A percentile compares a stretch with the other conserved stretches of the same genome.
These are phyloP conservation scores for Diutina scorzettiae DNA, from an alignment of 1,139 yeast genomes.

Conservation along the genomic window DNA sequence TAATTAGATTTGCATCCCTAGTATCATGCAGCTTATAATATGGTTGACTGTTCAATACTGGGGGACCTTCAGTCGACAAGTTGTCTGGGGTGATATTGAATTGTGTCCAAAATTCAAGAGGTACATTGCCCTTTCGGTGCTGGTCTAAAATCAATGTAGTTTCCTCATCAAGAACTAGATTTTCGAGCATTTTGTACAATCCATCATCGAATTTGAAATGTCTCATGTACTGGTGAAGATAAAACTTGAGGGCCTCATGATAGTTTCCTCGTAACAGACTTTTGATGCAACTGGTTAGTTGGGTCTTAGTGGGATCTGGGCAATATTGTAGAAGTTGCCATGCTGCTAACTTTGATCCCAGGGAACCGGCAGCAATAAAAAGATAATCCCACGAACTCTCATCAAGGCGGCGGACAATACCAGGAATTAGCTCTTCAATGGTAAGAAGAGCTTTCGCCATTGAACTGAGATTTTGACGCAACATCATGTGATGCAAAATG, in stretches of 20 bases:
- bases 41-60: no score
- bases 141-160: no score
- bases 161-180: no score
- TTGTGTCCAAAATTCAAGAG: no score
- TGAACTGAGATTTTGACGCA: constrained; percentile 27
- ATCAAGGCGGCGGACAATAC: constrained; percentile 16
- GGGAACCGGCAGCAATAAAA: constrained; percentile 17
- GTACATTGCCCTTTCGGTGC: no score
- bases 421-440: constrained; percentile 10
- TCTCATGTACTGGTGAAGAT: constrained; percentile 18
- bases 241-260: constrained; percentile 16
- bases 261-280: constrained; percentile 16
- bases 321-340: constrained; percentile 15
- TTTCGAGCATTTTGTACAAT: no score
- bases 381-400: constrained; percentile 22
- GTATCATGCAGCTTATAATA: no score
- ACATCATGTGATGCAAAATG: constrained; percentile 23
- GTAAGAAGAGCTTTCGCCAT: constrained; percentile 15
- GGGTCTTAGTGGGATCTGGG: constrained; percentile 11
- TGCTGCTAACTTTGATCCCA: constrained; percentile 20
- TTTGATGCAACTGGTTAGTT: constrained; percentile 16
- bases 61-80: no score
- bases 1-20: constrained; percentile 13
- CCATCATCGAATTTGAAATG: no score
- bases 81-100: no score